These are phyloP conservation scores for Pseudocohnilembus persalinus DNA, from an alignment of 169 alveolate species.

Conservation along the genomic window DNA sequence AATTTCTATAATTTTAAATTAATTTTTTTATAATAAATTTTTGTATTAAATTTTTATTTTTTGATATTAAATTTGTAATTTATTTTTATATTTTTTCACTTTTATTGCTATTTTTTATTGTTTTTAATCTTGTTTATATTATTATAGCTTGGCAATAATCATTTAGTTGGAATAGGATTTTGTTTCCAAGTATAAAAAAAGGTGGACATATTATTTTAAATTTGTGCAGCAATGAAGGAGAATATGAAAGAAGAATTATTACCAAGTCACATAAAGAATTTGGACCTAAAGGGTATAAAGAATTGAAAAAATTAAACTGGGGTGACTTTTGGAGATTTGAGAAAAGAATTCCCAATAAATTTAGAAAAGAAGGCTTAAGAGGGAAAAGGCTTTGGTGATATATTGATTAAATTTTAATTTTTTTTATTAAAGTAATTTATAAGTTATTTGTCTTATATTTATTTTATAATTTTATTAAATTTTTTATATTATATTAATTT, in stretches of 20 bases:
- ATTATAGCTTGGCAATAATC: constrained; percentile 44
- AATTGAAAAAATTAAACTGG: constrained; percentile 51
- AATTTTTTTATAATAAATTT: too few relatives aligned
- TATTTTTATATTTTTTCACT: too few relatives aligned
- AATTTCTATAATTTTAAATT: too few relatives aligned
- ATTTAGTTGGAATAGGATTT: constrained; percentile 59
- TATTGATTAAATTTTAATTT: too few relatives aligned
- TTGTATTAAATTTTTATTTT: too few relatives aligned
- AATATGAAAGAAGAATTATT: constrained; percentile 58
- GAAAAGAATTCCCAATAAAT: constrained; percentile 53
- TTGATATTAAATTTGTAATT: too few relatives aligned
- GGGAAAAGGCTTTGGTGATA: constrained; percentile 18
- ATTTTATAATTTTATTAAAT: too few relatives aligned
- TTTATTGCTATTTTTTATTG: too few relatives aligned
- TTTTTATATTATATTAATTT: too few relatives aligned
- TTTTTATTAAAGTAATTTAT: too few relatives aligned
- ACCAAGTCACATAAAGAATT: constrained; percentile 47
- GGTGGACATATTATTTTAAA: constrained; percentile 55
- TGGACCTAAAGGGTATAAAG: constrained; percentile 63
- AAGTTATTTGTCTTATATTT: too few relatives aligned
- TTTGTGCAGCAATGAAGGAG: constrained; percentile 57
- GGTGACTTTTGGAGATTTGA: constrained; percentile 70
- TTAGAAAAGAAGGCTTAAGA: constrained; percentile 27
- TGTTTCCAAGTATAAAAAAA: constrained; percentile 46
- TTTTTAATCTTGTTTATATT: too few relatives aligned